Conservation (phyloP, 352 stramenopile genomes). For the Phytopythium vexans region DNA sequence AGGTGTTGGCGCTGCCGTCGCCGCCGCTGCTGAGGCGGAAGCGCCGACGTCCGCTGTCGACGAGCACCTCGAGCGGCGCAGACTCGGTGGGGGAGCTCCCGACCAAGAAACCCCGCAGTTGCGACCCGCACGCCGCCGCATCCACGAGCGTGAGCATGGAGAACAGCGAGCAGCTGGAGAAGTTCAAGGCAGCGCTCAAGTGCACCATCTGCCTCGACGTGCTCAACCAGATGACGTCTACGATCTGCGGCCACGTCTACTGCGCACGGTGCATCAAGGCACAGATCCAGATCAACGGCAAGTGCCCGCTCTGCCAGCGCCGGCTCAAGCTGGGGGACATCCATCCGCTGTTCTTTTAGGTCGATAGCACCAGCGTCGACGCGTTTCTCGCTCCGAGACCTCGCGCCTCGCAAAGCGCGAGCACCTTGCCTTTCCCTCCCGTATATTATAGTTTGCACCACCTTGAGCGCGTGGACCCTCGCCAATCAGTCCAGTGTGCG, state of each 20-base stretch:
- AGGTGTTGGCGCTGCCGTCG: constrained; percentile 4
- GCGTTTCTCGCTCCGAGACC: too few relatives aligned
- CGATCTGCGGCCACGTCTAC: constrained; percentile 77
- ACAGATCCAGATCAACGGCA: constrained; percentile 62
- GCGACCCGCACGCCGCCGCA: constrained; percentile 45
- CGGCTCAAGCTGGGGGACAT: constrained; percentile 58
- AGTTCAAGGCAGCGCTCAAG: constrained; percentile 74
- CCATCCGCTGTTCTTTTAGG: constrained; percentile 81
- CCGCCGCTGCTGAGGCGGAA: constrained; percentile 31
- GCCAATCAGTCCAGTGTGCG: too few relatives aligned
- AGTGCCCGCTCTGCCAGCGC: constrained; percentile 76
- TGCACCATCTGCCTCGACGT: constrained; percentile 82
- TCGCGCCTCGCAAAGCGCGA: too few relatives aligned
- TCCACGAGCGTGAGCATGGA: constrained; percentile 70
- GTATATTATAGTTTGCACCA: too few relatives aligned
- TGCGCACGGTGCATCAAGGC: constrained; percentile 70
- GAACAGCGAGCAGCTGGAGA: constrained; percentile 75
- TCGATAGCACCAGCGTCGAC: neutral
- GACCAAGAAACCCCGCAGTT: constrained; percentile 24
- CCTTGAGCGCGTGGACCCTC: too few relatives aligned
- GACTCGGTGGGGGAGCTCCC: neutral
- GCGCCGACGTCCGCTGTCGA: constrained; percentile 26
- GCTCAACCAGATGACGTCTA: constrained; percentile 80
- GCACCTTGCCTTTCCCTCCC: too few relatives aligned
- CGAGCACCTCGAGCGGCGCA: constrained; percentile 2